Evolutionary conservation across 2,329 filamentous ascomycete genomes (phyloP).

Genomic region (Rhytidhysteron rufulum): DNA sequence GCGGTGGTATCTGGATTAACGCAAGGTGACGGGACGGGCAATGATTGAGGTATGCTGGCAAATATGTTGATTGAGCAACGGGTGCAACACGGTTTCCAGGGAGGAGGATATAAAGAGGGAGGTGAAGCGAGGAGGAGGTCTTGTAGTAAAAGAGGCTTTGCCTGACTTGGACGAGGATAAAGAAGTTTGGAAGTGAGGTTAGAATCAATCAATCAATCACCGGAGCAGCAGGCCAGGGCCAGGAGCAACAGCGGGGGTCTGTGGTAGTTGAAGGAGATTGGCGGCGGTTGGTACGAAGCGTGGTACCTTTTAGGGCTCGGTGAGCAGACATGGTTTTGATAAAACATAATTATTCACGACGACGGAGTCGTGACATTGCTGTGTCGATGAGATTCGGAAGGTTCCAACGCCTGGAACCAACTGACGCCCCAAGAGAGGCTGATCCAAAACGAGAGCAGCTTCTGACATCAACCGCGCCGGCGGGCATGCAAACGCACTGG

Average conservation of each 20-base stretch:
- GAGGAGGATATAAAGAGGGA: conserved; percentile 3
- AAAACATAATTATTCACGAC: conserved; percentile 40
- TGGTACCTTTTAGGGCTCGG: conserved; percentile 12
- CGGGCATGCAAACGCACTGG: conserved; percentile 14
- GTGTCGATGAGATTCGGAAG: conserved; percentile 22
- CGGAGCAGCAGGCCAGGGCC: conserved; percentile 7
- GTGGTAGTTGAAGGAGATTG: conserved; percentile 6
- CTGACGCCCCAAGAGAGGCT: conserved; percentile 31
- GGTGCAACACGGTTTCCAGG: conserved; percentile 27
- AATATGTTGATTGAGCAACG: conserved; percentile 26
- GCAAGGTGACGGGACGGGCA: conserved; percentile 23
- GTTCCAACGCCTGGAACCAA: conserved; percentile 30
- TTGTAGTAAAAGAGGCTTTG: not conserved
- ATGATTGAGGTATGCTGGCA: conserved; percentile 12
- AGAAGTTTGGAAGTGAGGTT: conserved; percentile 10
- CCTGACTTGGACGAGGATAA: conserved; percentile 10
- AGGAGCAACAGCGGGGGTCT: conserved; percentile 9
- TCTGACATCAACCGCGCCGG: conserved; percentile 31
- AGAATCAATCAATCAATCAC: conserved; percentile 6
- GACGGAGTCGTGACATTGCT: conserved; percentile 17
- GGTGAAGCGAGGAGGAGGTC: conserved; percentile 4
- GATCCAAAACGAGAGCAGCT: conserved; percentile 35
- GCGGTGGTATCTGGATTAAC: conserved; percentile 7
- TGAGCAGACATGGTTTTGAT: conserved; percentile 32
- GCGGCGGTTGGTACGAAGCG: conserved; percentile 2